These are phyloP conservation scores for Boletus sp. DNA, from an alignment of 768 basidiomycete species.

Conservation along the genomic window DNA sequence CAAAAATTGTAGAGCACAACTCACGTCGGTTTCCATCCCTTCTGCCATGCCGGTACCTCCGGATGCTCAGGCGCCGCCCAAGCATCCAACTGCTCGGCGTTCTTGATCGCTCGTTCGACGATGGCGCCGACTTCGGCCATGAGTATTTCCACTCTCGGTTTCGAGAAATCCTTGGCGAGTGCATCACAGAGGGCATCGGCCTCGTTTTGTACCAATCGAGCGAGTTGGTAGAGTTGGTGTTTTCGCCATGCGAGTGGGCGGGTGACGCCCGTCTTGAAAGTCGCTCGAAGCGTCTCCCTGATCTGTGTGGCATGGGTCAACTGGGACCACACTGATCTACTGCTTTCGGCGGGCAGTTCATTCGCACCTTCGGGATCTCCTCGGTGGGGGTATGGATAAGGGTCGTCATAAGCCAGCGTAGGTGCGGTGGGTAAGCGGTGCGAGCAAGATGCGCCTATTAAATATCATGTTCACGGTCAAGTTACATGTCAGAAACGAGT, in stretches of 20 bases:
- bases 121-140: slow-evolving; percentile 44
- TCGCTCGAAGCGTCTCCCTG: slow-evolving; percentile 37
- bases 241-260: slow-evolving; percentile 58
- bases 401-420: slow-evolving; percentile 7
- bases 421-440: too few species aligned
- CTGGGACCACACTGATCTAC: neutral
- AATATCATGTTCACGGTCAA: too few species aligned
- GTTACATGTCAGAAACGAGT: too few species aligned
- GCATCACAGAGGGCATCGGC: slow-evolving; percentile 45
- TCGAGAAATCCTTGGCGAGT: slow-evolving; percentile 45
- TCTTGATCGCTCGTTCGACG: slow-evolving; percentile 41
- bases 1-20: neutral
- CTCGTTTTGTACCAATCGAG: slow-evolving; percentile 62
- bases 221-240: slow-evolving; percentile 62
- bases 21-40: slow-evolving; percentile 48
- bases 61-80: slow-evolving; percentile 52
- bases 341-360: neutral
- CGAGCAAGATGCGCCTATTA: too few species aligned
- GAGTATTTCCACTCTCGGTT: slow-evolving; percentile 37
- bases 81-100: slow-evolving; percentile 48
- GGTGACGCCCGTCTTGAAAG: slow-evolving; percentile 50
- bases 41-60: slow-evolving; percentile 39
- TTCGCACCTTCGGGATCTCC: slow-evolving; percentile 25
- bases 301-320: slow-evolving; percentile 22
- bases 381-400: slow-evolving; percentile 17